Evolutionary conservation across 306 rosid genomes (phyloP).

Genomic region (Glycine latifolia): DNA sequence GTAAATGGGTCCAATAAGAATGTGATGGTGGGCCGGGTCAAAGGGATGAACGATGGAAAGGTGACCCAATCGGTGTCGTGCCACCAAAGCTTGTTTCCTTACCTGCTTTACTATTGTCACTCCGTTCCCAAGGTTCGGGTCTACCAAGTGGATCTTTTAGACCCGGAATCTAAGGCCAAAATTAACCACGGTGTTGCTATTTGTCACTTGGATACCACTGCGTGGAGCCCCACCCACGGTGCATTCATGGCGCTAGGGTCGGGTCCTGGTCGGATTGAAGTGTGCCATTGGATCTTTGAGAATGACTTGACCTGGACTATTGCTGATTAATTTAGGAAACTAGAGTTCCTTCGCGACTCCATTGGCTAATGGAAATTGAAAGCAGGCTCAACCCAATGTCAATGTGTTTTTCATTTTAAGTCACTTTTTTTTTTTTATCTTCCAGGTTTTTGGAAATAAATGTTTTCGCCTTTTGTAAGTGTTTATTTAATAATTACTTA

Average conservation of each 20-base stretch:
- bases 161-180: constrained; percentile 62
- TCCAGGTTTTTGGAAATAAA: no score
- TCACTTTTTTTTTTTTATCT: no score
- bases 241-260: constrained; percentile 80
- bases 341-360: no score
- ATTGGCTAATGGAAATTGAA: no score
- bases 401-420: no score
- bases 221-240: constrained; percentile 86
- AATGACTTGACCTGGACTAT: constrained; percentile 83
- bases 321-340: constrained; percentile 8
- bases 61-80: constrained; percentile 80
- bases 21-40: constrained; percentile 65
- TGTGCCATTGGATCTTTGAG: constrained; percentile 49
- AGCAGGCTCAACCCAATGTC: no score
- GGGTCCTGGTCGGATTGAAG: constrained; percentile 81
- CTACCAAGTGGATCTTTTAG: constrained; percentile 79
- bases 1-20: constrained; percentile 60
- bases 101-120: constrained; percentile 84
- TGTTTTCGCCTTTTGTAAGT: no score
- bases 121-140: constrained; percentile 91
- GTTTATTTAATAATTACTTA: no score
- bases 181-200: constrained; percentile 84
- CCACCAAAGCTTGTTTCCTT: constrained; percentile 85
- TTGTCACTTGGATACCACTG: constrained; percentile 85
- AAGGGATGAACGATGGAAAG: constrained; percentile 69